These are phyloP conservation scores for Oryza meyeriana DNA, from an alignment of 176 grass and related monocot species.

Conservation along the genomic window DNA sequence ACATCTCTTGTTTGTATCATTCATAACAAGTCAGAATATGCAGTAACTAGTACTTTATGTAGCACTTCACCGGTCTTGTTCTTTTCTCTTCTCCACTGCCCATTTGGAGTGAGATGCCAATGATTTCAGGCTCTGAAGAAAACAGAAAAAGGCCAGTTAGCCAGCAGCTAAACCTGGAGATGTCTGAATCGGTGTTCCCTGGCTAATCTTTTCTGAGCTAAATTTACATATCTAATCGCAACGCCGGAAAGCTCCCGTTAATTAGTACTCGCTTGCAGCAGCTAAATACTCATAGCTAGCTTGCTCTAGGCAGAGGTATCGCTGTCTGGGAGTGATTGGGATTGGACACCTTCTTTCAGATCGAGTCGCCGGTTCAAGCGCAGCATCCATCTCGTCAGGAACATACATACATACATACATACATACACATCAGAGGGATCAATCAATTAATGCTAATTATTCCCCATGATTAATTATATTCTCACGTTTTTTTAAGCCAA, in stretches of 20 bases:
- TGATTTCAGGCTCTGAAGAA: not conserved
- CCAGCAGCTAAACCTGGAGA: not conserved
- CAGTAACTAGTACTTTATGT: not conserved
- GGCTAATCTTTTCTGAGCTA: not conserved
- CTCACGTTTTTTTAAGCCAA: not conserved
- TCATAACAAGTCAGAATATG: not conserved
- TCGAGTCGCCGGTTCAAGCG: constrained; percentile 4
- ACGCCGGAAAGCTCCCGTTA: constrained; percentile 19
- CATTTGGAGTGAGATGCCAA: not conserved
- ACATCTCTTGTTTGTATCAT: not conserved
- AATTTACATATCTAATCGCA: constrained; percentile 4
- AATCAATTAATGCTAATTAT: not conserved
- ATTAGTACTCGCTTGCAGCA: not conserved
- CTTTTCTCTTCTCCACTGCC: not conserved
- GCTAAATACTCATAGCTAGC: not conserved
- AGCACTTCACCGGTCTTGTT: not conserved
- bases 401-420: not conserved
- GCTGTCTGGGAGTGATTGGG: constrained; percentile 41
- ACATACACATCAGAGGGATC: not conserved
- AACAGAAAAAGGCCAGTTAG: not conserved
- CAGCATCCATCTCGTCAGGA: constrained; percentile 11
- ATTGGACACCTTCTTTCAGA: constrained; percentile 41
- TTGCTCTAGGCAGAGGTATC: constrained; percentile 22
- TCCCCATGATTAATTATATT: constrained; percentile 27
- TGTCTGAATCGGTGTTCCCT: constrained; percentile 16